A percentile compares a stretch with the other conserved stretches of the same genome.
phyloP scores from a whole-genome alignment of 1,139 yeast species.

The Yamadazyma atlantica region DNA sequence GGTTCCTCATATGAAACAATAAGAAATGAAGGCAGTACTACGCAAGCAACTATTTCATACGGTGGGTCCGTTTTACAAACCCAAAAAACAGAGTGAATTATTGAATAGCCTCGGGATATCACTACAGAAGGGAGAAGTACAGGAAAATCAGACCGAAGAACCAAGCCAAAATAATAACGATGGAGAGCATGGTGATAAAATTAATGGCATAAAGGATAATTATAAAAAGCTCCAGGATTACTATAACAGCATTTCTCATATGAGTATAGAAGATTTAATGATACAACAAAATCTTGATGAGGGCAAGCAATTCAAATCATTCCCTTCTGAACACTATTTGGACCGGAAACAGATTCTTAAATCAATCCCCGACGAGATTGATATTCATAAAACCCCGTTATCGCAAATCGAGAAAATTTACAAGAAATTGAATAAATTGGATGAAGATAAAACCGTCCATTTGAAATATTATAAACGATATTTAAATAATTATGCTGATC shows the following conservation, averaged over 20 bases:
- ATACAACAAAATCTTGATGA: slow-evolving; percentile 41
- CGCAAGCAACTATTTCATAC: slow-evolving; percentile 4
- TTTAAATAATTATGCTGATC: slow-evolving; percentile 34
- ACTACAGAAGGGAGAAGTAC: slow-evolving; percentile 9
- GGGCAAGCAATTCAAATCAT: slow-evolving; percentile 35
- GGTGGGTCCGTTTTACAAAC: slow-evolving; percentile 3
- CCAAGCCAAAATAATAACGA: slow-evolving; percentile 3
- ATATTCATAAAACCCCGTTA: slow-evolving; percentile 28
- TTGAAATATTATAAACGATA: slow-evolving; percentile 37
- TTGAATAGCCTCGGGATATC: slow-evolving; percentile 10
- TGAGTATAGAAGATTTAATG: slow-evolving; percentile 39
- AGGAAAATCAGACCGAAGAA: slow-evolving; percentile 8
- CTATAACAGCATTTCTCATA: slow-evolving; percentile 35
- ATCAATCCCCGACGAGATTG: slow-evolving; percentile 40
- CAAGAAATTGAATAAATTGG: slow-evolving; percentile 31
- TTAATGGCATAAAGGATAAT: slow-evolving; percentile 7
- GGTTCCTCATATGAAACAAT: background rate
- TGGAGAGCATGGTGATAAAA: slow-evolving; percentile 3
- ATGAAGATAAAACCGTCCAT: slow-evolving; percentile 40
- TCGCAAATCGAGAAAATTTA: slow-evolving; percentile 33
- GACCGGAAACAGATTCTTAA: slow-evolving; percentile 36
- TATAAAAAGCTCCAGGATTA: slow-evolving; percentile 15
- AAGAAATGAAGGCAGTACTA: background rate
- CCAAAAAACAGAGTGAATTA: slow-evolving; percentile 11
- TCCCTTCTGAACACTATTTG: slow-evolving; percentile 36